A percentile compares a stretch with the other conserved stretches of the same genome.
These are phyloP conservation scores for Fibroporia radiculosa DNA, from an alignment of 768 basidiomycete genomes.

Conservation along the genomic window DNA sequence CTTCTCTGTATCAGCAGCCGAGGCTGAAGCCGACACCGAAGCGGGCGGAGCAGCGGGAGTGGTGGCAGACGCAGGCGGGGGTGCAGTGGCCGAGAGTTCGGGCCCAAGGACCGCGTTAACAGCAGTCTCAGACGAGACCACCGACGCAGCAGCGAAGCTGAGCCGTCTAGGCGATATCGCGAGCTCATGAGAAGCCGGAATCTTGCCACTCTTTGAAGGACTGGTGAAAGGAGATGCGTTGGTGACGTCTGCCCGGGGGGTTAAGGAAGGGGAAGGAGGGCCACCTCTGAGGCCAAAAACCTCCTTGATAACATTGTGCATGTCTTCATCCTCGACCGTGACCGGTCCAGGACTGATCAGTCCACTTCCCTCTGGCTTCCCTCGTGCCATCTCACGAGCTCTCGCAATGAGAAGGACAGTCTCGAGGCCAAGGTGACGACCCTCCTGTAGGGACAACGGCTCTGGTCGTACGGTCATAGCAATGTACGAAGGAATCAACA, in stretches of 20 bases:
- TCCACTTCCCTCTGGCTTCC: conserved; percentile 10
- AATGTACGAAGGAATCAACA: conserved; percentile 29
- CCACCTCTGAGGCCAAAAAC: conserved; percentile 24
- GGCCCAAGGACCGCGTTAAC: neutral
- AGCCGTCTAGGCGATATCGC: neutral
- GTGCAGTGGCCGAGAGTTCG: neutral
- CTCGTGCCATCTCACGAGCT: conserved; percentile 26
- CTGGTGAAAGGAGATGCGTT: conserved; percentile 4
- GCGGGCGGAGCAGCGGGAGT: neutral
- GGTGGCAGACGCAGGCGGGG: neutral
- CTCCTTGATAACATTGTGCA: conserved; percentile 23
- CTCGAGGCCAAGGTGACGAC: conserved; percentile 33
- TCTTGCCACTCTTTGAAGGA: neutral
- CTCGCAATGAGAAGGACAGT: conserved; percentile 29
- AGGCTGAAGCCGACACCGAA: too few species aligned
- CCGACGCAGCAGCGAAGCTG: neutral
- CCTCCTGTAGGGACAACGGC: conserved; percentile 31
- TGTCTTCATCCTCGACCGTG: conserved; percentile 18
- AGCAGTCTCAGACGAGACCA: neutral
- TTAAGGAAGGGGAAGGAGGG: conserved; percentile 16
- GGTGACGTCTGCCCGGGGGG: conserved; percentile 11
- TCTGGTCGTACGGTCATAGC: conserved; percentile 29
- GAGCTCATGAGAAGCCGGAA: too few species aligned
- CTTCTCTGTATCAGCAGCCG: too few species aligned
- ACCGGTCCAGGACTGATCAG: conserved; percentile 22